Evolutionary conservation across 2,329 filamentous ascomycete genomes (phyloP).

Genomic region (Monosporascus sp.): DNA sequence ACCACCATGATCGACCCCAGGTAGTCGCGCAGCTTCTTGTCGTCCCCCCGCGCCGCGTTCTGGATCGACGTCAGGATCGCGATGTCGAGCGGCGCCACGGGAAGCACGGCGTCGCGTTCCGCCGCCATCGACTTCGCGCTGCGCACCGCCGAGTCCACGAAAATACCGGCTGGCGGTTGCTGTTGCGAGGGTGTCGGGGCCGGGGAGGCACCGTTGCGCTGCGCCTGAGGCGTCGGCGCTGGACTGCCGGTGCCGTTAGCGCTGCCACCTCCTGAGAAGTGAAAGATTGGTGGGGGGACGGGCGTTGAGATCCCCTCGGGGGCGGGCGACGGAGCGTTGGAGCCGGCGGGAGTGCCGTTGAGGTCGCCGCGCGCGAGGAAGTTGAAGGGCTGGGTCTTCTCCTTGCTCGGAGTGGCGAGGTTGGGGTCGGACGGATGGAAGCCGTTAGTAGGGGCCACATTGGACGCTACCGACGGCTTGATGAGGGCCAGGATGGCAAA

Average conservation of each 20-base stretch:
- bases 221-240: conserved; percentile 38
- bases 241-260: conserved; percentile 46
- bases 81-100: conserved; percentile 76
- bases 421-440: conserved; percentile 38
- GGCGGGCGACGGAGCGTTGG: conserved; percentile 79
- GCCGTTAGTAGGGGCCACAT: conserved; percentile 32
- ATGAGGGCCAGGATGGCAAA: conserved; percentile 57
- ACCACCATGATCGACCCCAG: conserved; percentile 87
- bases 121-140: conserved; percentile 51
- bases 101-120: conserved; percentile 75
- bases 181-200: conserved; percentile 26
- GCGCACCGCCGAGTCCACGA: conserved; percentile 48
- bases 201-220: conserved; percentile 44
- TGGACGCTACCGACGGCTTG: conserved; percentile 51
- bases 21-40: conserved; percentile 89
- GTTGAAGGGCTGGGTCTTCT: conserved; percentile 61
- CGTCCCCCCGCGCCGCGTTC: conserved; percentile 80
- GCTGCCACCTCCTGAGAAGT: conserved; percentile 39
- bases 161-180: conserved; percentile 39
- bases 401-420: conserved; percentile 56
- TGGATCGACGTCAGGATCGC: conserved; percentile 87
- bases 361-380: conserved; percentile 64
- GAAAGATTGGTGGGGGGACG: conserved; percentile 46
- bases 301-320: conserved; percentile 73
- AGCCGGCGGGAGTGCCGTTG: conserved; percentile 76